A percentile compares a stretch with the other conserved stretches of the same genome.
These are phyloP conservation scores for Lentinula boryana DNA, from an alignment of 768 basidiomycete genomes.

Conservation along the genomic window DNA sequence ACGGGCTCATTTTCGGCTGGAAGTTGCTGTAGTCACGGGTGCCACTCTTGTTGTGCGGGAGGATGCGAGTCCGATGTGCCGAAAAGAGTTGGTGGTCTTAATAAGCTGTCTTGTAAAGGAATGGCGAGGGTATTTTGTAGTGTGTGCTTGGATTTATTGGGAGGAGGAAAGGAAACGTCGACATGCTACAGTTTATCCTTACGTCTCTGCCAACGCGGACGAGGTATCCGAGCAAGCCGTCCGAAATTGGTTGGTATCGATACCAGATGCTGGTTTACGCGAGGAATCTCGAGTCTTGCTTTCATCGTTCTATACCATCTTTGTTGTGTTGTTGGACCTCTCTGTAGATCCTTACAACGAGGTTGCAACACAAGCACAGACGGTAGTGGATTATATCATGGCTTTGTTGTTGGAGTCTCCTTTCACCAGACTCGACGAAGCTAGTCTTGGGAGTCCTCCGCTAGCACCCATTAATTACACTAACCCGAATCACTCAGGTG, in stretches of 20 bases:
- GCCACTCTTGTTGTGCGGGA: conserved; percentile 85
- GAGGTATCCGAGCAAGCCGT: conserved; percentile 70
- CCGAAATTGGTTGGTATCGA: conserved; percentile 69
- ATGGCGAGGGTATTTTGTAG: conserved; percentile 90
- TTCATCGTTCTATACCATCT: conserved; percentile 93
- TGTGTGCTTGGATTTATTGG: conserved; percentile 96
- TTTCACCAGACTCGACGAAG: conserved; percentile 67
- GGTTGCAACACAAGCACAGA: conserved; percentile 86
- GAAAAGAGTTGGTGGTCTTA: conserved; percentile 88
- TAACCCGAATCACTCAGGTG: conserved; percentile 18
- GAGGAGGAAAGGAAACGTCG: conserved; percentile 79
- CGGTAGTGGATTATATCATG: conserved; percentile 88
- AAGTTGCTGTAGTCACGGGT: conserved; percentile 87
- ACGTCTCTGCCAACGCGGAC: conserved; percentile 44
- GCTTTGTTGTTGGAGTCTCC: conserved; percentile 87
- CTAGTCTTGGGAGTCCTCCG: conserved; percentile 52
- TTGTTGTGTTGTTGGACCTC: conserved; percentile 80
- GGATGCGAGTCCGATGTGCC: conserved; percentile 94
- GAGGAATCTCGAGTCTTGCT: conserved; percentile 79
- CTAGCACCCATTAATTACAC: conserved; percentile 33
- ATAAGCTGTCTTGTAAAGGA: conserved; percentile 93
- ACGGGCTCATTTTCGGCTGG: conserved; percentile 78
- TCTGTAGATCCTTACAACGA: conserved; percentile 92
- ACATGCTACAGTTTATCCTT: conserved; percentile 25
- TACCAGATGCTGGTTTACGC: conserved; percentile 57